These are phyloP conservation scores for Psilocybe tampanensis DNA, from an alignment of 768 basidiomycete species.

Conservation along the genomic window DNA sequence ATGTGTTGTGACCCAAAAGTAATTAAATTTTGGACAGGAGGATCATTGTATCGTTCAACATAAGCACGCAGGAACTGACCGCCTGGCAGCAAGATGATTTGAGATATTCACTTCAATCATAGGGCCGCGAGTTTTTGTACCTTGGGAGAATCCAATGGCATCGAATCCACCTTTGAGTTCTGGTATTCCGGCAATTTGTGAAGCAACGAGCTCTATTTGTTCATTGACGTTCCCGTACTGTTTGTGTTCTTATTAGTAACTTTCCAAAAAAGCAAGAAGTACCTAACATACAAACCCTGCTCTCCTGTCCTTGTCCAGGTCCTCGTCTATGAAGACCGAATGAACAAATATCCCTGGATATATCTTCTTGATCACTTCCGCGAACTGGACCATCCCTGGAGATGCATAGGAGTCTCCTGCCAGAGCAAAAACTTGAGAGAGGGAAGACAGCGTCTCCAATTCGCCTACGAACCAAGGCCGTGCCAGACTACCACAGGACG, in stretches of 20 bases:
- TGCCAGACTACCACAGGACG: conserved; percentile 29
- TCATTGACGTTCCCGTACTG: conserved; percentile 81
- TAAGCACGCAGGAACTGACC: conserved; percentile 90
- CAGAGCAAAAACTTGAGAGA: not conserved
- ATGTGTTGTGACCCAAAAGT: conserved; percentile 90
- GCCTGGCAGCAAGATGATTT: conserved; percentile 36
- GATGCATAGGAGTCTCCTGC: conserved; percentile 77
- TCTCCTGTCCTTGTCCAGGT: conserved; percentile 60
- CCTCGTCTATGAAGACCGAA: conserved; percentile 66
- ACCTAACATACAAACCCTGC: conserved; percentile 70
- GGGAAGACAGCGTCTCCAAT: not conserved
- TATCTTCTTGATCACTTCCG: conserved; percentile 54
- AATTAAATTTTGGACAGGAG: conserved; percentile 77
- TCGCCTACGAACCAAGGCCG: conserved; percentile 22
- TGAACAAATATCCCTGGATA: conserved; percentile 81
- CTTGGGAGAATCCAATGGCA: conserved; percentile 89
- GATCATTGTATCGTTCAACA: conserved; percentile 72
- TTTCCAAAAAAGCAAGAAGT: not conserved
- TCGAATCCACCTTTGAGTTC: conserved; percentile 77
- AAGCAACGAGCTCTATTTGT: conserved; percentile 65
- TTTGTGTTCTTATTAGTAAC: too few species aligned
- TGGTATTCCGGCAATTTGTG: conserved; percentile 63
- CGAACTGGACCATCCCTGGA: conserved; percentile 71
- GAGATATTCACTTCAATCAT: not conserved
- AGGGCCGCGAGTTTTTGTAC: conserved; percentile 26